Conservation (phyloP, 257 asterid species). For the Penstemon davidsonii region DNA sequence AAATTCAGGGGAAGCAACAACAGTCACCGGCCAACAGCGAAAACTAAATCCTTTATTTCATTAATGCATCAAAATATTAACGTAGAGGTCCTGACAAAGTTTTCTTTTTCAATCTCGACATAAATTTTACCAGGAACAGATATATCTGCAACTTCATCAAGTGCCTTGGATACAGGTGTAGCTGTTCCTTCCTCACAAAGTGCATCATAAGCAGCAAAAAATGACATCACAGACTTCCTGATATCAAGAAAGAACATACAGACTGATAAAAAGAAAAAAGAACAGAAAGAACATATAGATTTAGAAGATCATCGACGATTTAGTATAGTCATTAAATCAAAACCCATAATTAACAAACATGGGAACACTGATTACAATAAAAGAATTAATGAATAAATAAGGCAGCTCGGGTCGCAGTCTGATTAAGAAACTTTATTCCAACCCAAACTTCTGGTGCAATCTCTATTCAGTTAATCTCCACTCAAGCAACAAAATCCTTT, state of each 20-base stretch:
- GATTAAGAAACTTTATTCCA: background rate
- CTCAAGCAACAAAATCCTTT: slow-evolving; percentile 16
- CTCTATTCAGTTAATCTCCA: background rate
- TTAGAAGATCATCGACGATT: slow-evolving; percentile 6
- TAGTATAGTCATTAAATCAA: slow-evolving; percentile 21
- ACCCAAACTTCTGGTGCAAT: slow-evolving; percentile 15
- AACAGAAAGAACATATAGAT: slow-evolving; percentile 1
- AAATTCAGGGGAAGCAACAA: slow-evolving; percentile 25
- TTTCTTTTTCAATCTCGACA: slow-evolving; percentile 16
- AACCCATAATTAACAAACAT: no score
- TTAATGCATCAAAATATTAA: slow-evolving; percentile 10
- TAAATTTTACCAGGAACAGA: slow-evolving; percentile 74
- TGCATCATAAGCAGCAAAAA: slow-evolving; percentile 91
- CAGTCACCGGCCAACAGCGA: slow-evolving; percentile 23
- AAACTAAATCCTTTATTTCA: slow-evolving; percentile 6
- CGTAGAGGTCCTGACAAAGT: background rate
- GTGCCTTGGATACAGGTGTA: slow-evolving; percentile 80
- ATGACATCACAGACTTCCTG: slow-evolving; percentile 91
- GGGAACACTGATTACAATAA: background rate
- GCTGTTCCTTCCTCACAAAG: slow-evolving; percentile 99
- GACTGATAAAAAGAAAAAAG: background rate
- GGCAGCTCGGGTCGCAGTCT: background rate
- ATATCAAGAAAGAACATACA: slow-evolving; percentile 23
- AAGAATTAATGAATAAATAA: background rate
- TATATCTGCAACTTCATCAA: slow-evolving; percentile 89